Evolutionary conservation across 148 eudicot genomes (phyloP).

Genomic region (Fagopyrum tataricum): DNA sequence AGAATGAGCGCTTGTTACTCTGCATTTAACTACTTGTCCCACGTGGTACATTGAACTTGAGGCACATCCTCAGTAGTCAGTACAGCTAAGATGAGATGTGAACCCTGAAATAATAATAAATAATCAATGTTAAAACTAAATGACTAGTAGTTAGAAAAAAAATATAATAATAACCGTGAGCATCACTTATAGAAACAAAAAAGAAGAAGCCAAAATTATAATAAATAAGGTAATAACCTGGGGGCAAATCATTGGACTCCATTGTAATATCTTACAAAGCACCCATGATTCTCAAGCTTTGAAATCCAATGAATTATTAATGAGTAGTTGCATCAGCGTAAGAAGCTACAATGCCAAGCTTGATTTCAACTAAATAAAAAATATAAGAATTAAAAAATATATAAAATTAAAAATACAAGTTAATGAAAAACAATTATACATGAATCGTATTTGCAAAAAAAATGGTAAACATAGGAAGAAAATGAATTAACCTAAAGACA

Average conservation of each 20-base stretch:
- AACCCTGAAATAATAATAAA: no score
- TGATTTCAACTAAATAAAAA: conserved; percentile 62
- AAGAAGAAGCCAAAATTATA: not conserved
- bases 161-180: not conserved
- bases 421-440: not conserved
- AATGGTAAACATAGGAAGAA: no score
- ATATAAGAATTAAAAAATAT: not conserved
- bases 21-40: conserved; percentile 95
- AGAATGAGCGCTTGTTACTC: conserved; percentile 75
- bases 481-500: no score
- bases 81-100: no score
- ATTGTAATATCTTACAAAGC: conserved; percentile 86
- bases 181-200: not conserved
- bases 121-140: no score
- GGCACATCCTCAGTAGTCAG: conserved; percentile 70
- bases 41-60: conserved; percentile 71
- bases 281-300: conserved; percentile 78
- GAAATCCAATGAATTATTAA: conserved; percentile 88
- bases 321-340: conserved; percentile 79
- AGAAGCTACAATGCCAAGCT: conserved; percentile 67
- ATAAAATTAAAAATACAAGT: not conserved
- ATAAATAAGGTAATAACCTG: conserved; percentile 33
- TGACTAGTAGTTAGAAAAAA: not conserved
- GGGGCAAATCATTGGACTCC: conserved; percentile 93
- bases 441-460: not conserved